phyloP scores from a whole-genome alignment of 768 basidiomycete genomes.

The Naganishia friedmannii region DNA sequence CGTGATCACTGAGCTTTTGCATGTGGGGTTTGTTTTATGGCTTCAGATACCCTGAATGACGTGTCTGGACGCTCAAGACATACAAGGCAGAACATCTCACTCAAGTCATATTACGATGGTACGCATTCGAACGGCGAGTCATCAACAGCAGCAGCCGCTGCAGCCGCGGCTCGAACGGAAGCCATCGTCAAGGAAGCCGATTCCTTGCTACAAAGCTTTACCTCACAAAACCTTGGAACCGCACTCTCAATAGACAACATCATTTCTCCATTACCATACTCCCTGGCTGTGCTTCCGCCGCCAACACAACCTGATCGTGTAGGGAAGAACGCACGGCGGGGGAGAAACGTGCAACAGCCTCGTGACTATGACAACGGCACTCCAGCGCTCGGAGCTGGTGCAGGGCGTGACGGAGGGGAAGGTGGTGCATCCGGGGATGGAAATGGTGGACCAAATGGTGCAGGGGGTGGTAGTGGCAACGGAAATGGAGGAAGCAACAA shows the following conservation, averaged over 20 bases:
- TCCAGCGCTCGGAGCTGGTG: constrained; percentile 9
- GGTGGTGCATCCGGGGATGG: background rate
- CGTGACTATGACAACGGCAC: constrained; percentile 3
- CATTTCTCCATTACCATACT: constrained; percentile 41
- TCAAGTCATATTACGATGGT: background rate
- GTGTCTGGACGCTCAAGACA: constrained; percentile 1
- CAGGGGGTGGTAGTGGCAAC: background rate
- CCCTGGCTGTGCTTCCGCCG: constrained; percentile 40
- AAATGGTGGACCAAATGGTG: background rate
- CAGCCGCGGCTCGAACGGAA: constrained; percentile 1
- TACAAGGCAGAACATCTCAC: background rate
- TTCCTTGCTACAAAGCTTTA: constrained; percentile 28
- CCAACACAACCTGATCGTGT: constrained; percentile 26
- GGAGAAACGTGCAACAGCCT: constrained; percentile 4
- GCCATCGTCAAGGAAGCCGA: constrained; percentile 21
- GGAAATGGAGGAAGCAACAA: background rate
- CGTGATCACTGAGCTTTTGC: background rate
- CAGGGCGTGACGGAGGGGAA: background rate
- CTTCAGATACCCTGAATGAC: constrained; percentile 17
- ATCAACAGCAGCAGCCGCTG: background rate
- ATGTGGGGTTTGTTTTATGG: background rate
- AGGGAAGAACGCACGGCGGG: constrained; percentile 29
- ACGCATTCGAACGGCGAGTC: constrained; percentile 8
- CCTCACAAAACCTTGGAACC: background rate
- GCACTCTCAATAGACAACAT: constrained; percentile 46